Base-by-base conservation (phyloP, 352 stramenopile genomes). In the Globisporangium radiosum region DNA sequence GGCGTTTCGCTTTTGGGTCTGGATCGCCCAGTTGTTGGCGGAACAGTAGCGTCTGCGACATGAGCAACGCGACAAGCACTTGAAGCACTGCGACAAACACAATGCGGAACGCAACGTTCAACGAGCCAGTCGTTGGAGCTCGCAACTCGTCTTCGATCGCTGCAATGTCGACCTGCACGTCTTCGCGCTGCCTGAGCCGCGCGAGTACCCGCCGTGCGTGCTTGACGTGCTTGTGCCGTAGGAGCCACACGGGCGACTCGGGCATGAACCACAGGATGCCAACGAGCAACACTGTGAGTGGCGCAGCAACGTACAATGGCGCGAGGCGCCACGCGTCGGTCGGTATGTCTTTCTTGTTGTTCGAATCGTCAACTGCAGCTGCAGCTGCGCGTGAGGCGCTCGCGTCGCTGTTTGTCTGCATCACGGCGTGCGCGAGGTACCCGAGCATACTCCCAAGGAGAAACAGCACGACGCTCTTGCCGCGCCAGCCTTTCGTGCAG, bases 401-500 rank as follows among this genome's bases (percentile, higher is more conserved):
- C 7, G 67, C 76, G 8, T 69, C 69, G 2, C 52, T 54, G 59
- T 90, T 85, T 5, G 66, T 63, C 64, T 88, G 75, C 52, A 94
- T 52, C 14, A 79, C 56, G 5, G 78, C 73, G 57, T 92, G 76
- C 19, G 83, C 70, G 33, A 91, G 66, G 67, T 78, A 89, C 11
- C 85, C 85, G 17, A 90, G 63, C 64, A 85, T 80, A 4, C 68
- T 84, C 8, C 85, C 85, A 44, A 95, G 72, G 37, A 92, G 62
- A 62, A 93, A 95, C 39, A 93, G 78, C 7, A 78, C 87, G 5
- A 92, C 69, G 45, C 81, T 87, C 69, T 95, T 95, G 48, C 85
- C 84, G n/a, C 78, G 83, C 83, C 84, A 93, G 33, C 84, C 85
- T 60, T 89, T 89, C 14, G 84, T 93, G 55, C 80, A 95, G 36